phyloP scores from a whole-genome alignment of 768 basidiomycete genomes.

The Mycena olivaceomarginata region DNA sequence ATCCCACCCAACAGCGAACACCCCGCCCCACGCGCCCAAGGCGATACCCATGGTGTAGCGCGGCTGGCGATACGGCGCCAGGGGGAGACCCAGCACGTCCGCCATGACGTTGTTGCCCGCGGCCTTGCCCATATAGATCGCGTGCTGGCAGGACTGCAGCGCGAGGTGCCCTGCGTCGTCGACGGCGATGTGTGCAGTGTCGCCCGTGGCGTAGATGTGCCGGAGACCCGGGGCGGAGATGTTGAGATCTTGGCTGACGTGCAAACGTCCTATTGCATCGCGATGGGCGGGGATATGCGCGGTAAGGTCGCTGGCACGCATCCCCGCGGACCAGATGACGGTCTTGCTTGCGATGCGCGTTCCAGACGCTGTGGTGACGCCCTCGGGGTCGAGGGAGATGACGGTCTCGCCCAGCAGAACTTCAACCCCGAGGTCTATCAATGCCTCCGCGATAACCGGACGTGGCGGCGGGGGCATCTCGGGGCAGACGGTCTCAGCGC shows the following conservation, averaged over 20 bases:
- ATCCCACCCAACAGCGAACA: slow-evolving; percentile 44
- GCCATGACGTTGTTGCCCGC: slow-evolving; percentile 45
- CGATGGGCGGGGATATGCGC: slow-evolving; percentile 39
- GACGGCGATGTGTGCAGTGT: slow-evolving; percentile 34
- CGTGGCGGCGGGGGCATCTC: slow-evolving; percentile 34
- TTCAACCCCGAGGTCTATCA: slow-evolving; percentile 35
- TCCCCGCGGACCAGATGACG: slow-evolving; percentile 46
- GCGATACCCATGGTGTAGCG: slow-evolving; percentile 42
- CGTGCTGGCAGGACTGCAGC: slow-evolving; percentile 44
- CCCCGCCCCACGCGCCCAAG: slow-evolving; percentile 41
- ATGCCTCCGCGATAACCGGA: slow-evolving; percentile 39
- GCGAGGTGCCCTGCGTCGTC: slow-evolving; percentile 43
- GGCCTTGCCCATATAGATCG: slow-evolving; percentile 40
- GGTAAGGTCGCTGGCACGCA: slow-evolving; percentile 43
- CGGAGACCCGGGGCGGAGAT: slow-evolving; percentile 30
- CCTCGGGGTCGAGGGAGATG: slow-evolving; percentile 38
- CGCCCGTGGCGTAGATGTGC: slow-evolving; percentile 42
- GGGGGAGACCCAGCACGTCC: slow-evolving; percentile 39
- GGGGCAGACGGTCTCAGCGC: slow-evolving; percentile 20
- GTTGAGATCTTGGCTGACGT: slow-evolving; percentile 37
- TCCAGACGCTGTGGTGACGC: slow-evolving; percentile 39
- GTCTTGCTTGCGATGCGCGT: slow-evolving; percentile 43
- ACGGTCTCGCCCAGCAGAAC: slow-evolving; percentile 35
- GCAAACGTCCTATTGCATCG: slow-evolving; percentile 40
- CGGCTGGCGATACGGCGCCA: slow-evolving; percentile 34